A percentile compares a stretch with the other conserved stretches of the same genome.
Conservation (phyloP, 257 asterid species). For the Solanum sitiens region DNA sequence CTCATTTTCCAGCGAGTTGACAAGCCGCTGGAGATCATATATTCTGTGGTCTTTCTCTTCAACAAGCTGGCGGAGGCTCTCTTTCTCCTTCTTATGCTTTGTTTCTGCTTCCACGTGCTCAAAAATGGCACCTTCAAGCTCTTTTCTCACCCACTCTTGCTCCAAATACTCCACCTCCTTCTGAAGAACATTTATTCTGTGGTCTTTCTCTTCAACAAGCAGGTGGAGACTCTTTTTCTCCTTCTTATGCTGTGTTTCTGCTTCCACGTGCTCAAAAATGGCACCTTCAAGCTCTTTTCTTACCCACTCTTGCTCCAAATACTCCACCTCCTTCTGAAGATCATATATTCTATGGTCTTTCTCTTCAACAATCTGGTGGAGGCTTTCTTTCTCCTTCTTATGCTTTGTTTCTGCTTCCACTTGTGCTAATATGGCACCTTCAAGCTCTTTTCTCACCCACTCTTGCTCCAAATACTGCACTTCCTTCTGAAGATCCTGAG, state of each 20-base stretch:
- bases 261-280: constrained; percentile 19
- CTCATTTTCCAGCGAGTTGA: constrained; percentile 61
- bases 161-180: constrained; percentile 7
- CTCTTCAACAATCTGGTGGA: constrained; percentile 55
- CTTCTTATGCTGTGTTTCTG: constrained; percentile 11
- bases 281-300: constrained; percentile 22
- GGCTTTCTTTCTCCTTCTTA: constrained; percentile 25
- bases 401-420: constrained; percentile 18
- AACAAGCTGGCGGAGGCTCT: constrained; percentile 44
- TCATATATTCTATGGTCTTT: constrained; percentile 46
- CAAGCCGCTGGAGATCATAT: constrained; percentile 59
- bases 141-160: constrained; percentile 23
- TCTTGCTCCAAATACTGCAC: constrained; percentile 14
- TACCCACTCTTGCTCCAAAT: constrained; percentile 17
- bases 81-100: constrained; percentile 21
- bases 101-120: constrained; percentile 22
- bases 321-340: constrained; percentile 33
- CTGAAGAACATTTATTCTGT: constrained; percentile 52
- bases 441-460: constrained; percentile 22
- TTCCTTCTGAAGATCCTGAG: constrained; percentile 36
- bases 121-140: constrained; percentile 24
- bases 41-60: constrained; percentile 62
- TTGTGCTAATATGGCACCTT: constrained; percentile 23
- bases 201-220: constrained; percentile 54
- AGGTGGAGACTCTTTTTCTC: constrained; percentile 40